phyloP scores from a whole-genome alignment of 805 yeast genomes.

The Metschnikowia baotianmanensis region DNA sequence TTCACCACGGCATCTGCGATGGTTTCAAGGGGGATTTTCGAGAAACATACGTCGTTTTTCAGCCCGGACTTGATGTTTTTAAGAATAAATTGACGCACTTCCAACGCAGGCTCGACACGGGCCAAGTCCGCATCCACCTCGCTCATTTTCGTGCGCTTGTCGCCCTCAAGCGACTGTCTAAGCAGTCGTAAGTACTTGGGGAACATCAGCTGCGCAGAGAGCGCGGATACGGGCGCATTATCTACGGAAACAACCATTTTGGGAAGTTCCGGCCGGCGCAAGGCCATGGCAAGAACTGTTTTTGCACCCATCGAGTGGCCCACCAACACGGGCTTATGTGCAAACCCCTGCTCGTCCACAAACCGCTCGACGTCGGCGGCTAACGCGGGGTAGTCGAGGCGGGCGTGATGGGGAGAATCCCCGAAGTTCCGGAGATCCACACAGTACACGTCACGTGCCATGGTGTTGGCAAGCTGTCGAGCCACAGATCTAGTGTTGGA shows the following conservation, averaged over 20 bases:
- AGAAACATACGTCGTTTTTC: slow-evolving; percentile 39
- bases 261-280: slow-evolving; percentile 62
- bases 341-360: slow-evolving; percentile 41
- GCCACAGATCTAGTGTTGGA: slow-evolving; percentile 82
- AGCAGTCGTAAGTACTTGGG: slow-evolving; percentile 65
- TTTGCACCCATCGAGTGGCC: slow-evolving; percentile 96
- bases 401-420: slow-evolving; percentile 70
- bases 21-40: slow-evolving; percentile 70
- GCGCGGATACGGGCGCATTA: slow-evolving; percentile 78
- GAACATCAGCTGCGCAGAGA: slow-evolving; percentile 53
- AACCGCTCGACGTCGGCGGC: slow-evolving; percentile 84
- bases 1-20: slow-evolving; percentile 62
- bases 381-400: slow-evolving; percentile 77
- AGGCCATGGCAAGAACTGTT: slow-evolving; percentile 81
- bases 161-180: slow-evolving; percentile 51
- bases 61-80: slow-evolving; percentile 58
- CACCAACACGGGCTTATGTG: slow-evolving; percentile 53
- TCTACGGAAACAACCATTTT: slow-evolving; percentile 74
- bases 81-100: slow-evolving; percentile 73
- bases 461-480: slow-evolving; percentile 45
- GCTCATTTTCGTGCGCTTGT: slow-evolving; percentile 46
- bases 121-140: slow-evolving; percentile 68
- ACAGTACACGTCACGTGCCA: slow-evolving; percentile 61
- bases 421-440: slow-evolving; percentile 91
- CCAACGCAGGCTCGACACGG: slow-evolving; percentile 56